These are phyloP conservation scores for Helicostylum pulchrum DNA, from an alignment of 192 early-diverging fungal species.

Conservation along the genomic window DNA sequence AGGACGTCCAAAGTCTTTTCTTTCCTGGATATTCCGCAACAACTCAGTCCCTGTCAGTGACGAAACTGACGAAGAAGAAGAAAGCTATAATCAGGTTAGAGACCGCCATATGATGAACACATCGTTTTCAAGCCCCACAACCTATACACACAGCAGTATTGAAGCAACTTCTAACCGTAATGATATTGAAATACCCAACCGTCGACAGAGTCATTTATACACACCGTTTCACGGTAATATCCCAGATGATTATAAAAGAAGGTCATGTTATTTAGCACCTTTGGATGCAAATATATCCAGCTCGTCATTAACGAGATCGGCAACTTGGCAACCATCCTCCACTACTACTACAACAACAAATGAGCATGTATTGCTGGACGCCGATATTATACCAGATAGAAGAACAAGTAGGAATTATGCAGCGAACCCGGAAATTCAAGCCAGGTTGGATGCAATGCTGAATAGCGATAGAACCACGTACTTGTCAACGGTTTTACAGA, in stretches of 20 bases:
- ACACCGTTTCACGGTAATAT: background rate
- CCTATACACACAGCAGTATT: background rate
- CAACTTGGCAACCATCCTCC: background rate
- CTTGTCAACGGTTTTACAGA: too few species aligned
- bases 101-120: background rate
- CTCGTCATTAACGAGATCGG: background rate
- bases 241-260: background rate
- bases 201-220: conserved; percentile 11
- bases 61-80: too few species aligned
- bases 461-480: conserved; percentile 1
- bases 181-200: conserved; percentile 9
- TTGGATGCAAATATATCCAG: background rate
- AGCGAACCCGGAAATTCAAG: conserved; percentile 10
- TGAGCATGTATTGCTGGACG: background rate
- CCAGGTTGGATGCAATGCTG: background rate
- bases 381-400: background rate
- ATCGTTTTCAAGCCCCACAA: background rate
- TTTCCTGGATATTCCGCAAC: too few species aligned
- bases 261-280: background rate
- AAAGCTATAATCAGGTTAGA: background rate
- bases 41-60: too few species aligned
- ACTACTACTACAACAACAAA: too few species aligned
- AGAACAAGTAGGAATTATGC: conserved; percentile 19
- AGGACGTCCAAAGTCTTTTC: too few species aligned
- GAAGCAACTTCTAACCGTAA: background rate